A percentile compares a stretch with the other conserved stretches of the same genome.
Conservation (phyloP, 208 protist species). For the Crithidia bombi region DNA sequence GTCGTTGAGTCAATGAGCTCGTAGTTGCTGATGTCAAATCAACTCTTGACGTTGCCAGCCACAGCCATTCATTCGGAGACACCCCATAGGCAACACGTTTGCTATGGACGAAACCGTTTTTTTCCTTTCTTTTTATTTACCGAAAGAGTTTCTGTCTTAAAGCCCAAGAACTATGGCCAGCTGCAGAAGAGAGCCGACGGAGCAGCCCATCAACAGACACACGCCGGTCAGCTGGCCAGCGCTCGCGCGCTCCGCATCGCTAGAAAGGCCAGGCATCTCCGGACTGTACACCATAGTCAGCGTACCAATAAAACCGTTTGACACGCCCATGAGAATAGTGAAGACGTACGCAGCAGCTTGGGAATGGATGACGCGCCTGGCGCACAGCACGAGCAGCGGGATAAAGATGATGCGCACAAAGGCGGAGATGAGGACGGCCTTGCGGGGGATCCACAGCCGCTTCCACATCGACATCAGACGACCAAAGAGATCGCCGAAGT, state of each 20-base stretch:
- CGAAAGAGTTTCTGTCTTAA: neutral
- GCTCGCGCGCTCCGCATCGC: constrained; percentile 59
- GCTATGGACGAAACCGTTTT: neutral
- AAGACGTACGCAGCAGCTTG: constrained; percentile 62
- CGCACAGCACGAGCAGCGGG: constrained; percentile 78
- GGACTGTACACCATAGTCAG: constrained; percentile 83
- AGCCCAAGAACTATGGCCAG: constrained; percentile 38
- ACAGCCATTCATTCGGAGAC: neutral
- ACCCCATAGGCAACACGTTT: neutral
- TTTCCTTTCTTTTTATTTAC: neutral
- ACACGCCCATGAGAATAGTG: constrained; percentile 46
- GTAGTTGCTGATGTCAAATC: too few relatives aligned
- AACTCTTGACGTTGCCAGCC: too few relatives aligned
- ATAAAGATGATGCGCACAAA: constrained; percentile 66
- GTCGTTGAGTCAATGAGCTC: neutral
- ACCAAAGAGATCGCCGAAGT: constrained; percentile 70
- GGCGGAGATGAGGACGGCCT: constrained; percentile 41
- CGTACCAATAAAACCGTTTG: constrained; percentile 80
- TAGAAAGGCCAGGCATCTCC: constrained; percentile 36
- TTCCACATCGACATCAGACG: constrained; percentile 55
- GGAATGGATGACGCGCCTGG: constrained; percentile 50
- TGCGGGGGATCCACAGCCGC: constrained; percentile 46
- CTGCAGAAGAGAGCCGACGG: constrained; percentile 70
- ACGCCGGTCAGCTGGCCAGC: constrained; percentile 66
- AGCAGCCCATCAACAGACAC: constrained; percentile 73